Conservation (phyloP, 2,329 filamentous ascomycete species). For the Colletotrichum caudatum region DNA sequence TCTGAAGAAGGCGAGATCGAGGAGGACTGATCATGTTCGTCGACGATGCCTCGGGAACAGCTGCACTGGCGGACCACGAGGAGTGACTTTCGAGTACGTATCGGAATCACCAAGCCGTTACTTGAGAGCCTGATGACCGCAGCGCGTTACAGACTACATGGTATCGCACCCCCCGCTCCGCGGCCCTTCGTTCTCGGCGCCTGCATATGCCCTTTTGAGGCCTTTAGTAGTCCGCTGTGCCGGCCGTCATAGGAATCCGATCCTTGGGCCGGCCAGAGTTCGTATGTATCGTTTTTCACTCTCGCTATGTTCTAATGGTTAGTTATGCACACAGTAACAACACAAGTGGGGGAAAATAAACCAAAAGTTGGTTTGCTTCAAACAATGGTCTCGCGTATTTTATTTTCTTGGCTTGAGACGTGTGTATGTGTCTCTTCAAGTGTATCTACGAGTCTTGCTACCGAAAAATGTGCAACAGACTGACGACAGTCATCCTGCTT, state of each 20-base stretch:
- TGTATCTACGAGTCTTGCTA: constrained; percentile 49
- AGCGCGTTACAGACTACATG: constrained; percentile 36
- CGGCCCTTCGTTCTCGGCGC: constrained; percentile 1
- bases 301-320: constrained; percentile 25
- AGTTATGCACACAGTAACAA: constrained; percentile 10
- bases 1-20: constrained; percentile 99
- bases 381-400: constrained; percentile 24
- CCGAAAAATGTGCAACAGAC: constrained; percentile 51
- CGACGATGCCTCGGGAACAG: neutral
- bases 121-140: constrained; percentile 43
- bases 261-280: constrained; percentile 1
- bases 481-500: constrained; percentile 73
- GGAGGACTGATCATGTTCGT: constrained; percentile 68
- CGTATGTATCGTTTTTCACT: constrained; percentile 37
- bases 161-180: neutral
- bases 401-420: constrained; percentile 12
- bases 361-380: constrained; percentile 1
- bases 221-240: neutral
- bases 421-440: constrained; percentile 3
- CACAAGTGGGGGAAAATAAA: constrained; percentile 2
- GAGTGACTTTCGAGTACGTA: constrained; percentile 50
- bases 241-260: neutral
- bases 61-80: neutral
- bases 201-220: neutral
- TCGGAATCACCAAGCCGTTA: constrained; percentile 45